Evolutionary conservation across 208 protist genomes (phyloP).

Genomic region (Balamuthia mandrillaris): DNA sequence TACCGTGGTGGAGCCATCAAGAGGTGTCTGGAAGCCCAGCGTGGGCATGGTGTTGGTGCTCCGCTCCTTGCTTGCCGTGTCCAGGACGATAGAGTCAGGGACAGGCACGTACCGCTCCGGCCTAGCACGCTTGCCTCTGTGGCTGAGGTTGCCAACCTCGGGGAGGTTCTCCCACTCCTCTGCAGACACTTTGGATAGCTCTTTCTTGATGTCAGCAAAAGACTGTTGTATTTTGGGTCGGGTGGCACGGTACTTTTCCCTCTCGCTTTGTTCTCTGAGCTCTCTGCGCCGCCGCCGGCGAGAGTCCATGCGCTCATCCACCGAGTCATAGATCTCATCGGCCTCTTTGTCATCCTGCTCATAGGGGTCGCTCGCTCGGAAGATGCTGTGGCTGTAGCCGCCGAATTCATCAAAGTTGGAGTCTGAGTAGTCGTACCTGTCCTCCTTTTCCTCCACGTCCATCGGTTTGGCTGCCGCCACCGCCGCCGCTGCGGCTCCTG

Average conservation of each 20-base stretch:
- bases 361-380: slow-evolving; percentile 59
- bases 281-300: slow-evolving; percentile 72
- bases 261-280: slow-evolving; percentile 52
- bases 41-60: slow-evolving; percentile 26
- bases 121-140: slow-evolving; percentile 6
- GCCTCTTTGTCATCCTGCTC: slow-evolving; percentile 84
- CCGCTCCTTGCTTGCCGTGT: slow-evolving; percentile 2
- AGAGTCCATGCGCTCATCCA: slow-evolving; percentile 73
- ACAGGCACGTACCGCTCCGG: slow-evolving; percentile 48
- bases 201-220: slow-evolving; percentile 78
- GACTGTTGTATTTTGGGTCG: slow-evolving; percentile 79
- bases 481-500: background rate
- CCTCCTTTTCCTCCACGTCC: background rate
- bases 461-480: background rate
- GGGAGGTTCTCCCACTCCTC: slow-evolving; percentile 75
- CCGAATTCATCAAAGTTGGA: slow-evolving; percentile 75
- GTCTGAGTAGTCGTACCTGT: slow-evolving; percentile 54
- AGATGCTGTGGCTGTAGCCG: slow-evolving; percentile 60
- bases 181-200: slow-evolving; percentile 49
- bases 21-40: slow-evolving; percentile 28
- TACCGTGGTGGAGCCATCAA: slow-evolving; percentile 23
- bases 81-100: slow-evolving; percentile 53
- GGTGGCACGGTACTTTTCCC: slow-evolving; percentile 51
- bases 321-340: slow-evolving; percentile 66
- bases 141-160: slow-evolving; percentile 61